phyloP scores from a whole-genome alignment of 306 rosid genomes.

The Cercis canadensis region DNA sequence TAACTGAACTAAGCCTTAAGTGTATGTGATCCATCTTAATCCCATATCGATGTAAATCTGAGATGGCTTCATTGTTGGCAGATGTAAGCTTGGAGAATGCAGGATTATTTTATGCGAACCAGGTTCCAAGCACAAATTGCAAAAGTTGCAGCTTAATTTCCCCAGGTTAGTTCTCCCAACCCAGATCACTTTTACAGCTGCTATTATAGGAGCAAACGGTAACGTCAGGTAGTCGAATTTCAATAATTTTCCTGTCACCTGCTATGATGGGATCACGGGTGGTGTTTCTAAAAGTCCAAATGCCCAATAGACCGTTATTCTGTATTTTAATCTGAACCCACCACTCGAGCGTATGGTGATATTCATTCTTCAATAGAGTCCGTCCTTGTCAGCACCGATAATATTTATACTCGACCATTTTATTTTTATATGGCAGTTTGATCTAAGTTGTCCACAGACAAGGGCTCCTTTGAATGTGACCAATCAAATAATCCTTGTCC shows the following conservation, averaged over 20 bases:
- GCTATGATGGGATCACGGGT: background rate
- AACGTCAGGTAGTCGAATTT: too few species aligned
- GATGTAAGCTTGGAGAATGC: slow-evolving; percentile 90
- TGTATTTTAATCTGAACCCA: slow-evolving; percentile 13
- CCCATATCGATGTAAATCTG: slow-evolving; percentile 17
- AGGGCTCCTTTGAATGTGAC: too few species aligned
- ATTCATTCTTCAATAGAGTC: too few species aligned
- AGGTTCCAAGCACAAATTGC: slow-evolving; percentile 86
- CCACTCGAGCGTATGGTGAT: background rate
- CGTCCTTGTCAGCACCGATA: too few species aligned
- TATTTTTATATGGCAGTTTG: too few species aligned
- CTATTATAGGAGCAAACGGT: background rate
- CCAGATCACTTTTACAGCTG: slow-evolving; percentile 13
- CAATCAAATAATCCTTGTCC: too few species aligned
- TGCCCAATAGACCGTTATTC: slow-evolving; percentile 12
- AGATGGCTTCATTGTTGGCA: slow-evolving; percentile 39
- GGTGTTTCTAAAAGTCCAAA: slow-evolving; percentile 1
- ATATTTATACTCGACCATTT: too few species aligned
- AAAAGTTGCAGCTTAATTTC: slow-evolving; percentile 88
- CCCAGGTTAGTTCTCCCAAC: slow-evolving; percentile 68
- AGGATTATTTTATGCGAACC: slow-evolving; percentile 86
- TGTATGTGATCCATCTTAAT: slow-evolving; percentile 22
- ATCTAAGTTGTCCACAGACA: too few species aligned
- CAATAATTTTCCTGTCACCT: too few species aligned
- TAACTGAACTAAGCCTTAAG: slow-evolving; percentile 4